These are phyloP conservation scores for Ceratobasidium sp. DNA, from an alignment of 1,284 basidiomycete species.

Conservation along the genomic window DNA sequence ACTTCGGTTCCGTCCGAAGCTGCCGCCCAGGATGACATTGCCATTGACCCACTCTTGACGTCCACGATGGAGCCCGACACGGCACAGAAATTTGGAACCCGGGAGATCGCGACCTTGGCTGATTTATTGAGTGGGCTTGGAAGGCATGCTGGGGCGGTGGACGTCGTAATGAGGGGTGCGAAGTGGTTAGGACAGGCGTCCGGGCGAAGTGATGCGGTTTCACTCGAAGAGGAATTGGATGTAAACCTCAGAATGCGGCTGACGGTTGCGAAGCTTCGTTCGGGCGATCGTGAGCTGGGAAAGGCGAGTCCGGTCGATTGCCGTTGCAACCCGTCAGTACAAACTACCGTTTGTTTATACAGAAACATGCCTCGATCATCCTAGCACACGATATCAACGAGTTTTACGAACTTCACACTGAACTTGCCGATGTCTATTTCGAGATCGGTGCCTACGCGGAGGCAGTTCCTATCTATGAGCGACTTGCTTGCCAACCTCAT, in stretches of 20 bases:
- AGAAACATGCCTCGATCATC: conserved; percentile 83
- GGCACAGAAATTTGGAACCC: conserved; percentile 48
- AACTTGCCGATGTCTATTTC: conserved; percentile 88
- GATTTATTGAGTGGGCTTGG: conserved; percentile 84
- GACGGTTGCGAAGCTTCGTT: conserved; percentile 84
- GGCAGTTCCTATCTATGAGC: conserved; percentile 82
- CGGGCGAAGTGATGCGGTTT: conserved; percentile 78
- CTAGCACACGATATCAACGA: conserved; percentile 77
- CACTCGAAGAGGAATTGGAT: conserved; percentile 65
- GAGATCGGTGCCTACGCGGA: conserved; percentile 78
- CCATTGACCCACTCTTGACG: conserved; percentile 25
- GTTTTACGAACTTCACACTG: conserved; percentile 81
- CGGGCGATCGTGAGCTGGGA: conserved; percentile 85
- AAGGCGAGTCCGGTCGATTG: conserved; percentile 65
- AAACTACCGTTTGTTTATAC: conserved; percentile 30
- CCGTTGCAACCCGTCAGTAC: neutral
- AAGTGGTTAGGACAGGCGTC: conserved; percentile 86
- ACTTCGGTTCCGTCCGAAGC: conserved; percentile 49
- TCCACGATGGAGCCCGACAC: conserved; percentile 38
- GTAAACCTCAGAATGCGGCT: conserved; percentile 87
- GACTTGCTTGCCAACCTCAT: conserved; percentile 76
- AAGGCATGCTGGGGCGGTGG: conserved; percentile 76
- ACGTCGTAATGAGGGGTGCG: conserved; percentile 80
- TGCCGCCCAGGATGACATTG: neutral
- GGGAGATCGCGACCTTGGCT: conserved; percentile 76